phyloP scores from a whole-genome alignment of 768 basidiomycete species.

The Mrakia frigida region DNA sequence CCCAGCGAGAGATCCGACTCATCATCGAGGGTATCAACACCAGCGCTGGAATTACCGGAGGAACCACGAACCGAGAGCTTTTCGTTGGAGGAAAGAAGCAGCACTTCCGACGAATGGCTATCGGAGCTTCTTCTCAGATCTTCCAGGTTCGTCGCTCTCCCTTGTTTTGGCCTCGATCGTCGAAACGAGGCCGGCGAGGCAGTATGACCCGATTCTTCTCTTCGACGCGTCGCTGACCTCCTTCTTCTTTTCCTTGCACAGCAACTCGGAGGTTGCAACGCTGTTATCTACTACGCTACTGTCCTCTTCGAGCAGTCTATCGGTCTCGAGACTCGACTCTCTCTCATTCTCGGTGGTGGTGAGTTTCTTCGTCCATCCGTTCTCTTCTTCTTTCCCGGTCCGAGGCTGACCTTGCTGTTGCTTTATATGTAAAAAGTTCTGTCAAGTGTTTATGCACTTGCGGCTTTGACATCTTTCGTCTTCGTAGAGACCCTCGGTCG shows the following conservation, averaged over 20 bases:
- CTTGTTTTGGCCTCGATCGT: not conserved
- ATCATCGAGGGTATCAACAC: conserved; percentile 46
- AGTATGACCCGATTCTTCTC: no score
- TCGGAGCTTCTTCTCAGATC: conserved; percentile 49
- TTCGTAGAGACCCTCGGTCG: conserved; percentile 48
- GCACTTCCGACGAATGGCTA: conserved; percentile 46
- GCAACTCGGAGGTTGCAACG: conserved; percentile 4
- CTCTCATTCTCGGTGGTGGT: conserved; percentile 46
- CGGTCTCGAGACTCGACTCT: conserved; percentile 41
- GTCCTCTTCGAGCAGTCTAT: conserved; percentile 48
- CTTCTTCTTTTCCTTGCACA: conserved; percentile 27
- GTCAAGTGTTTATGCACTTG: conserved; percentile 45
- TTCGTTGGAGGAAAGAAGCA: conserved; percentile 47
- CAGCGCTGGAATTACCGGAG: conserved; percentile 36
- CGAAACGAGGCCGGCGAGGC: no score
- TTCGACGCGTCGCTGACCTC: not conserved
- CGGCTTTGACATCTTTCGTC: conserved; percentile 45
- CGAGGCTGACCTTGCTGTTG: not conserved
- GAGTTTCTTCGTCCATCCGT: not conserved
- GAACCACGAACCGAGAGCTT: conserved; percentile 39
- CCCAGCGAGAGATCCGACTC: conserved; percentile 38
- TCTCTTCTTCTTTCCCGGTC: no score
- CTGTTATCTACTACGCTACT: conserved; percentile 48
- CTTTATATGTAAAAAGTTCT: conserved; percentile 34
- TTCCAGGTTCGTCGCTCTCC: conserved; percentile 44